Conservation (phyloP, 371 early-diverging fungal species). For the Mucor racemosus region DNA sequence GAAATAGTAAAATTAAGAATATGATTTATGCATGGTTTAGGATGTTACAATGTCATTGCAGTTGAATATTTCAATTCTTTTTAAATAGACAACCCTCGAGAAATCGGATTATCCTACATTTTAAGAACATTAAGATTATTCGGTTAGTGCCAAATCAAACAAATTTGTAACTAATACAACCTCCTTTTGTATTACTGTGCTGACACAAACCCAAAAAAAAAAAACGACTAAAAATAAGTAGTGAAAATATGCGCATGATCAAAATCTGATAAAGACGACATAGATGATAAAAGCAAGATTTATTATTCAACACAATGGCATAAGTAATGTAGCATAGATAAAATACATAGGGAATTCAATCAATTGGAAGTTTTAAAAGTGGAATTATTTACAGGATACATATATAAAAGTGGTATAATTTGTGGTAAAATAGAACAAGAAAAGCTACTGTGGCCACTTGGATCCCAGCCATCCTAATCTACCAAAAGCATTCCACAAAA, state of each 20-base stretch:
- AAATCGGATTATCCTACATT: not conserved
- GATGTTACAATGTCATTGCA: not conserved
- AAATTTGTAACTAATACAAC: not conserved
- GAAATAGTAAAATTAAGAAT: not conserved
- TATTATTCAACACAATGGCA: not conserved
- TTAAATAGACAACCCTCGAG: too few species aligned
- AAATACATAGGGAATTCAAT: not conserved
- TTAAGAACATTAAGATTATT: not conserved
- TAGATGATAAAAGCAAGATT: not conserved
- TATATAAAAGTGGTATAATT: too few species aligned
- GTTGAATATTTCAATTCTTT: not conserved
- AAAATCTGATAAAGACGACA: not conserved
- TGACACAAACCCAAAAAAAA: not conserved
- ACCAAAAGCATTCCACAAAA: conserved; percentile 46
- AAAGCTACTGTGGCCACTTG: conserved; percentile 32
- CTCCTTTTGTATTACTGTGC: not conserved
- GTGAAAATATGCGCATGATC: not conserved
- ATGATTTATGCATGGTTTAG: not conserved
- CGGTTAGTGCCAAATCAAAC: conserved; percentile 4
- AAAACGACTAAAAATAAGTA: not conserved
- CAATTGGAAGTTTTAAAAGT: not conserved
- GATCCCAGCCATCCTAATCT: conserved; percentile 48
- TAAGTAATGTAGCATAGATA: not conserved
- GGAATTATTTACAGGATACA: not conserved
- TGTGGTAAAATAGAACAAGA: too few species aligned